phyloP scores from a whole-genome alignment of 2,329 filamentous ascomycete genomes.

The Dactylonectria macrodidyma region DNA sequence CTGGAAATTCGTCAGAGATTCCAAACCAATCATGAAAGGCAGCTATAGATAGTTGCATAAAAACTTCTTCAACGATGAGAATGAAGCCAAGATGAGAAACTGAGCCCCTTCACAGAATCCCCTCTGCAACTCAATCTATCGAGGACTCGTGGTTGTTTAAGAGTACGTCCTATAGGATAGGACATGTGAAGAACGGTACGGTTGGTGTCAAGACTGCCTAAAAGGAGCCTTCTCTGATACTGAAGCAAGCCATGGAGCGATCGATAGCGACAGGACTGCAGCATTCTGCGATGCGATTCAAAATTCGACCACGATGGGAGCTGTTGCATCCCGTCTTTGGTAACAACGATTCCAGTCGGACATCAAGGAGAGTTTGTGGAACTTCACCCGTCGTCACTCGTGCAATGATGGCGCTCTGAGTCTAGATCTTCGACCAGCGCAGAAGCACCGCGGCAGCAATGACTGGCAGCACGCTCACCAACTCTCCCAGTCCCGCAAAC shows the following conservation, averaged over 20 bases:
- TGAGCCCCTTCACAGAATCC: constrained; percentile 20
- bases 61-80: constrained; percentile 24
- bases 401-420: too few species aligned
- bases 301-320: constrained; percentile 10
- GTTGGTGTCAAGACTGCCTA: constrained; percentile 13
- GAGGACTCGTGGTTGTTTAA: too few species aligned
- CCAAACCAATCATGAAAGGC: constrained; percentile 1
- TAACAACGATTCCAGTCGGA: constrained; percentile 9
- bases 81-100: constrained; percentile 15
- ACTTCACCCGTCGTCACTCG: too few species aligned
- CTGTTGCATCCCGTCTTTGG: constrained; percentile 8
- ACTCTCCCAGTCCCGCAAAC: constrained; percentile 79
- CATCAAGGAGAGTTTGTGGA: too few species aligned
- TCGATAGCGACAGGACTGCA: constrained; percentile 33
- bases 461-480: constrained; percentile 82
- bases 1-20: not conserved
- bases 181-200: too few species aligned
- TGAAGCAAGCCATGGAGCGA: constrained; percentile 19
- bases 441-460: constrained; percentile 56
- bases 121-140: constrained; percentile 9
- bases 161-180: too few species aligned
- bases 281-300: constrained; percentile 19
- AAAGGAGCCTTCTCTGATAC: constrained; percentile 22
- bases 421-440: constrained; percentile 46
- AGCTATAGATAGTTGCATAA: constrained; percentile 26